Evolutionary conservation across 2,329 filamentous ascomycete species (phyloP).

Genomic region (Paraconiothyrium brasiliense): DNA sequence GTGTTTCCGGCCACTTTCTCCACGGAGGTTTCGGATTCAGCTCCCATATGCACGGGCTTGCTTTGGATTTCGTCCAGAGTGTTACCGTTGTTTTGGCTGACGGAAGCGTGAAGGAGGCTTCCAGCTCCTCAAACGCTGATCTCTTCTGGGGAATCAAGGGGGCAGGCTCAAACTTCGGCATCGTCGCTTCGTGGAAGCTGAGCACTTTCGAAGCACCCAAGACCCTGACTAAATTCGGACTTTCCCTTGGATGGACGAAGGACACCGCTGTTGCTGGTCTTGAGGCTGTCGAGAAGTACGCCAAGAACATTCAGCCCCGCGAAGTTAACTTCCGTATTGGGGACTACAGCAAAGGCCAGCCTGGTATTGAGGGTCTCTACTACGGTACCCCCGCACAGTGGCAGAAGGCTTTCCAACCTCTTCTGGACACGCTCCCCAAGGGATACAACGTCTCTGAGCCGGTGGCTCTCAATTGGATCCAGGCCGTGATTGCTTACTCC

Average conservation of each 20-base stretch:
- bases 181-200: conserved; percentile 37
- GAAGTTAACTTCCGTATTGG: conserved; percentile 26
- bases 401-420: conserved; percentile 19
- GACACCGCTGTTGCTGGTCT: conserved; percentile 23
- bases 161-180: conserved; percentile 47
- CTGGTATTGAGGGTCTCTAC: conserved; percentile 24
- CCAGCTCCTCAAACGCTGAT: conserved; percentile 35
- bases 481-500: conserved; percentile 21
- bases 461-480: conserved; percentile 21
- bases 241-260: conserved; percentile 22
- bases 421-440: conserved; percentile 21
- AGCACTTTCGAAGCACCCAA: conserved; percentile 23
- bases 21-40: conserved; percentile 28
- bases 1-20: conserved; percentile 23
- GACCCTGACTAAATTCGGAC: conserved; percentile 18
- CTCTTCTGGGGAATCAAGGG: conserved; percentile 50
- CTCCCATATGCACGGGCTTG: conserved; percentile 25
- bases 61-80: conserved; percentile 20
- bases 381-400: conserved; percentile 22
- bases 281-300: conserved; percentile 24
- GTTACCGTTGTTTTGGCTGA: conserved; percentile 36
- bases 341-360: conserved; percentile 22
- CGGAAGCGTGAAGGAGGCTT: conserved; percentile 40
- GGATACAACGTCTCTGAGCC: conserved; percentile 19
- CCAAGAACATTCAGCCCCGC: conserved; percentile 20